Evolutionary conservation across 2,329 filamentous ascomycete species (phyloP), one percentile per base, ranked within the genome.

Genomic region (Akanthomyces dipterigenus): DNA sequence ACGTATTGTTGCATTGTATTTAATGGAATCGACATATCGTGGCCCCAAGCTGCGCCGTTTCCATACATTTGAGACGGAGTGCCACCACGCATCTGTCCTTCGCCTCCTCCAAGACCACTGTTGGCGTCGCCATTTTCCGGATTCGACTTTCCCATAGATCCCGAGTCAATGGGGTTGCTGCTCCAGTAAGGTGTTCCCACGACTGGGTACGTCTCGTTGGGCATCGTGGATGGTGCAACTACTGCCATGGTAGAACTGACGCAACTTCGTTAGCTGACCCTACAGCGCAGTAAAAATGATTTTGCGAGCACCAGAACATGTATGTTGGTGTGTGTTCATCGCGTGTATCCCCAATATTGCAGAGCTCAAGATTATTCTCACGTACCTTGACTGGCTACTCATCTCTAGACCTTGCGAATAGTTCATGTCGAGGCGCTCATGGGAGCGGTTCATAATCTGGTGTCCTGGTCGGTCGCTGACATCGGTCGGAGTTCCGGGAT

Each of bases 161-260:
- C 38, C 8, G 24, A 9, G 12, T 5, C 8, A 26, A 53, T 16
- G 14, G 40, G 38, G 26, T 28, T 46, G 26, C 28, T 22, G 14
- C 16, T 60, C 57, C 57, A 60, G 16, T 60, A 60, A 4, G 57
- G 40, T 12, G 48, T 28, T 53, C 38, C 57, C 16, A 45, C 38
- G 11, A 42, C 57, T 3, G 57, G 57, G 18, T 53, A 60, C 20
- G 57, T 6, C 20, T 60, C 57, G 24, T 6, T 36, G 5, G 57
- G 38, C 26, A 53, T 60, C 4, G 48, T 26, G n/a, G 48, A 45
- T 1, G 57, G 31, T n/a, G 57, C 18, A 8, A 28, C 38, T 22
- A 34, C 22, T 6, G 34, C 36, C n/a, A 53, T 53, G 8, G 48
- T 12, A 18, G 56, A 59, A 18, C 48, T 60, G 8, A 7, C 20